These are phyloP conservation scores for Parsonsia alboflavescens DNA, from an alignment of 257 asterid species.

Conservation along the genomic window DNA sequence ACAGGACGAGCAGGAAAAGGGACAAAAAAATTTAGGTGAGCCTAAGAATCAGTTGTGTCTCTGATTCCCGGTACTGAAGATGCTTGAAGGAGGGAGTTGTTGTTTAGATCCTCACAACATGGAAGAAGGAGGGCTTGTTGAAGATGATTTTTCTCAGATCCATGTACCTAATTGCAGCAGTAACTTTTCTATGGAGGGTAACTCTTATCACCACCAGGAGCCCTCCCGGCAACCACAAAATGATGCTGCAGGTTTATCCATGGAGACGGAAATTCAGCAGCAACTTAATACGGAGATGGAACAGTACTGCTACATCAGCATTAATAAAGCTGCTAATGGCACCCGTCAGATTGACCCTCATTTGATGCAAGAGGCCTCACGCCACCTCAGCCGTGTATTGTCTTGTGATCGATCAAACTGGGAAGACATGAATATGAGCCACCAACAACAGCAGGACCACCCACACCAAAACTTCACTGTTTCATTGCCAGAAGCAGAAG, in stretches of 20 bases:
- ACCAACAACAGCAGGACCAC: constrained; percentile 24
- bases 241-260: constrained; percentile 24
- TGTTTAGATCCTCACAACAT: constrained; percentile 45
- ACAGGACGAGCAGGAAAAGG: constrained; percentile 22
- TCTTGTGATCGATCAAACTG: constrained; percentile 38
- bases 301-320: constrained; percentile 34
- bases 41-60: constrained; percentile 8
- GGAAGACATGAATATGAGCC: constrained; percentile 39
- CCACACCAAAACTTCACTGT: constrained; percentile 23
- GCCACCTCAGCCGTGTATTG: constrained; percentile 12
- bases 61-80: constrained; percentile 20
- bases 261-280: constrained; percentile 65
- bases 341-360: background rate
- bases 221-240: constrained; percentile 19
- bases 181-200: constrained; percentile 43
- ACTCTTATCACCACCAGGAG: constrained; percentile 25
- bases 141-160: constrained; percentile 43
- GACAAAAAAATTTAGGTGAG: constrained; percentile 23
- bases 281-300: constrained; percentile 42
- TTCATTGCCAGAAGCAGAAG: constrained; percentile 29
- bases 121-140: constrained; percentile 38
- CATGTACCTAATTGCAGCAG: constrained; percentile 30
- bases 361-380: constrained; percentile 28
- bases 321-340: constrained; percentile 11
- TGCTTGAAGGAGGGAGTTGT: constrained; percentile 49